phyloP scores from a whole-genome alignment of 2,329 filamentous ascomycete species.

The Pyricularia pennisetigena region DNA sequence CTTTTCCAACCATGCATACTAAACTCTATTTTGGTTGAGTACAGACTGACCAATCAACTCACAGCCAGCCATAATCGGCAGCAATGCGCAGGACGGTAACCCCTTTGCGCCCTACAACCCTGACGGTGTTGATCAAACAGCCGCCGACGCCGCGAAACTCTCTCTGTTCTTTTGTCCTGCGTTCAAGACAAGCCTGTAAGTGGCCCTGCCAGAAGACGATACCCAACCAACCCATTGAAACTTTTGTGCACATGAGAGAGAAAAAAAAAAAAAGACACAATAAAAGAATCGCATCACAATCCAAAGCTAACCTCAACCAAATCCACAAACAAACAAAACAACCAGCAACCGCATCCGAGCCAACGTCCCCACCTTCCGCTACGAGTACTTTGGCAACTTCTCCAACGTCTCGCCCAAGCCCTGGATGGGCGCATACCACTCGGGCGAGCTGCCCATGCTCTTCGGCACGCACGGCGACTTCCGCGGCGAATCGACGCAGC shows the following conservation, averaged over 20 bases:
- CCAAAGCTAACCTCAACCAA: neutral
- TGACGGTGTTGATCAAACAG: neutral
- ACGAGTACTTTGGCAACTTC: conserved; percentile 4
- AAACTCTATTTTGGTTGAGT: neutral
- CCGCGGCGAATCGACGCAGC: neutral
- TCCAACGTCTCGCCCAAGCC: conserved; percentile 2
- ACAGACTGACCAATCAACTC: neutral
- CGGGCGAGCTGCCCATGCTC: conserved; percentile 5
- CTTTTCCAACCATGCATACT: neutral
- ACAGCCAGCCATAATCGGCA: conserved; percentile 3
- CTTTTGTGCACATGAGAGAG: too few relatives aligned
- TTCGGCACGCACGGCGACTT: conserved; percentile 4
- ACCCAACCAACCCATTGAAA: neutral
- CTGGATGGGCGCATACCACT: conserved; percentile 7
- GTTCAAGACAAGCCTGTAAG: neutral
- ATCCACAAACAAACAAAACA: too few relatives aligned
- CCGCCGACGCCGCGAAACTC: neutral
- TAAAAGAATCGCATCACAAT: neutral
- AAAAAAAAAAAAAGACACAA: neutral
- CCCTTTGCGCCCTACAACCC: neutral
- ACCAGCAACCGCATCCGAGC: neutral
- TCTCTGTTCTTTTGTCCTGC: neutral
- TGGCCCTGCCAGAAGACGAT: too few relatives aligned
- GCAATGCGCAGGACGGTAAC: neutral
- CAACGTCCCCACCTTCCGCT: neutral